Percentiles rank a stretch among this genome's conserved stretches.
These are phyloP conservation scores for Candida ortonii DNA, from an alignment of 805 yeast species.

Conservation along the genomic window DNA sequence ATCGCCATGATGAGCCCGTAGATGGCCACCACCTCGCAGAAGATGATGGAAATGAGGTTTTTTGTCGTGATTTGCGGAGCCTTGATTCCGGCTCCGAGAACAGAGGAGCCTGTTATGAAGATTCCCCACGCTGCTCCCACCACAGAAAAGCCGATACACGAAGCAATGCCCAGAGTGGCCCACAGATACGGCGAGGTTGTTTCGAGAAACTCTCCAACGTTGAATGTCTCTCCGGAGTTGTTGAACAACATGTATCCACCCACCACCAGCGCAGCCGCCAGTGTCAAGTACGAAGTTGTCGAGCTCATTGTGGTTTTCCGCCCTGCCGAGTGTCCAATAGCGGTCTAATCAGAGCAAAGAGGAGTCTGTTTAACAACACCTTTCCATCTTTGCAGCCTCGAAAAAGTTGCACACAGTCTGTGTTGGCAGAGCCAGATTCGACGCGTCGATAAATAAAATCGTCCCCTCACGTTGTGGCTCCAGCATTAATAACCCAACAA, in stretches of 20 bases:
- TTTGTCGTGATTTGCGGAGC: conserved; percentile 97
- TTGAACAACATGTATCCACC: conserved; percentile 70
- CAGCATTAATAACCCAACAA: no score
- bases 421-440: no score
- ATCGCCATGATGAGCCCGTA: conserved; percentile 97
- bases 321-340: not conserved
- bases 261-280: conserved; percentile 32
- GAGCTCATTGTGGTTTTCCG: no score
- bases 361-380: no score
- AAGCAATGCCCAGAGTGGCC: conserved; percentile 87
- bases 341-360: no score
- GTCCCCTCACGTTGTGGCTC: no score
- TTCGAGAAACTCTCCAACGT: conserved; percentile 83
- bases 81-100: conserved; percentile 96
- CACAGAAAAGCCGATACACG: conserved; percentile 91
- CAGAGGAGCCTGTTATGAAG: conserved; percentile 90
- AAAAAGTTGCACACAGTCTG: no score
- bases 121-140: conserved; percentile 99
- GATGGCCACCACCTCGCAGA: conserved; percentile 98
- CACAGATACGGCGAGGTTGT: conserved; percentile 93
- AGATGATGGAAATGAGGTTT: conserved; percentile 92
- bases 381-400: no score
- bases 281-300: conserved; percentile 26
- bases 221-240: conserved; percentile 88
- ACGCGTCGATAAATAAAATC: no score